phyloP scores from a whole-genome alignment of 2,329 filamentous ascomycete genomes.

The Colletotrichum sp. region DNA sequence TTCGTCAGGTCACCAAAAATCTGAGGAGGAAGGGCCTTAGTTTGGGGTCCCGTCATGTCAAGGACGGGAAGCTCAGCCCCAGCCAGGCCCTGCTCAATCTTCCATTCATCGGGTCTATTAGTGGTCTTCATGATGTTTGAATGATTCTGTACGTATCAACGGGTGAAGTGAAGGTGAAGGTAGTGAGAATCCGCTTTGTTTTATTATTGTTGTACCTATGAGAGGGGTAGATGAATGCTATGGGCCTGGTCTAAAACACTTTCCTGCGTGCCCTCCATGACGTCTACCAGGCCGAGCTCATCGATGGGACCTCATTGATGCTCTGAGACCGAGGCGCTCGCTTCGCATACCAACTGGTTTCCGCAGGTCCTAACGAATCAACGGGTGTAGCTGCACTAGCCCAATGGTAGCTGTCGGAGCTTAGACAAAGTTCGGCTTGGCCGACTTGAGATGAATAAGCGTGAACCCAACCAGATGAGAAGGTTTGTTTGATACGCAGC shows the following conservation, averaged over 20 bases:
- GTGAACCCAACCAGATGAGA: not conserved
- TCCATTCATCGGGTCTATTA: slow-evolving; percentile 49
- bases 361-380: not conserved
- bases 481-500: not conserved
- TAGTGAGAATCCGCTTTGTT: not conserved
- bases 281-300: not conserved
- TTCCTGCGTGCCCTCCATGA: not conserved
- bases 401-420: not conserved
- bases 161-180: too few relatives aligned
- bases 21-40: slow-evolving; percentile 30
- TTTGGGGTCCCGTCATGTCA: slow-evolving; percentile 47
- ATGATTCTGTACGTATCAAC: not conserved
- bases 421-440: not conserved
- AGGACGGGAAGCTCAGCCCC: slow-evolving; percentile 49
- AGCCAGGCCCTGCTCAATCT: slow-evolving; percentile 56
- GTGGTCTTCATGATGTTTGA: not conserved
- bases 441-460: not conserved
- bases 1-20: slow-evolving; percentile 36
- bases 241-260: not conserved
- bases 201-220: not conserved
- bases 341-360: not conserved
- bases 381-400: not conserved
- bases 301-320: not conserved
- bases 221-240: not conserved
- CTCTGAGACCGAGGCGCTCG: not conserved